Conservation (phyloP, 169 alveolate genomes). For the Besnoitia besnoiti region DNA sequence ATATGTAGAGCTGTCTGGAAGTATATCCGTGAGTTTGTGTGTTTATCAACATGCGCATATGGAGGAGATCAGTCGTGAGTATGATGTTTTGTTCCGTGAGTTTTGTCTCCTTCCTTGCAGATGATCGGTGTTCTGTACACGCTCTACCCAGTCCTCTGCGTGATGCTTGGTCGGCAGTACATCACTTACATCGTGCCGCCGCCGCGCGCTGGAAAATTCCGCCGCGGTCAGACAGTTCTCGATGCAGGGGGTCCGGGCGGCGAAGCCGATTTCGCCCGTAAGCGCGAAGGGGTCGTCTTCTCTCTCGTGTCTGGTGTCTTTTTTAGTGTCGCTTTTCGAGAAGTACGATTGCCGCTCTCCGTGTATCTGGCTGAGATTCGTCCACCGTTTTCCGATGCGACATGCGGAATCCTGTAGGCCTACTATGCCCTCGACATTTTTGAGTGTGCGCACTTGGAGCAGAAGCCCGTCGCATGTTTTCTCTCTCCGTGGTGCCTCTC, state of each 20-base stretch:
- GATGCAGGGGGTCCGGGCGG: not conserved
- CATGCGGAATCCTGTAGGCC: too few species aligned
- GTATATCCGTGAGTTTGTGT: too few species aligned
- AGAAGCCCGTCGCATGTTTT: too few species aligned
- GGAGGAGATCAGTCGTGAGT: not conserved
- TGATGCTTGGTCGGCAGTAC: conserved; percentile 19
- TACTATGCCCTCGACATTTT: too few species aligned
- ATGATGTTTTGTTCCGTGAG: not conserved
- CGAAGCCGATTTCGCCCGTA: conserved; percentile 24
- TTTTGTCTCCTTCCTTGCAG: not conserved
- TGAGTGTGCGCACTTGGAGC: too few species aligned
- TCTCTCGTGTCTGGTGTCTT: conserved; percentile 8
- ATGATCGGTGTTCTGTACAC: not conserved
- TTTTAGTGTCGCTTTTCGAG: too few species aligned
- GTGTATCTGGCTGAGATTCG: too few species aligned
- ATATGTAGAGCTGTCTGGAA: too few species aligned
- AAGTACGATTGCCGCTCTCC: too few species aligned
- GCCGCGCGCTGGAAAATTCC: not conserved
- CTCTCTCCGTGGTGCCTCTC: too few species aligned
- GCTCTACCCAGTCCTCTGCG: conserved; percentile 44
- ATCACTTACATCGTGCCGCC: conserved; percentile 27
- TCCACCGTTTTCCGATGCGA: too few species aligned
- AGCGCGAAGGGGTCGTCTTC: not conserved
- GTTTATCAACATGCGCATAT: too few species aligned
- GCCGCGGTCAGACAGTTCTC: not conserved